Evolutionary conservation across 2,329 filamentous ascomycete species (phyloP), one percentile per base, ranked within the genome.

Genomic region (Aspergillus oerlinghausenensis): DNA sequence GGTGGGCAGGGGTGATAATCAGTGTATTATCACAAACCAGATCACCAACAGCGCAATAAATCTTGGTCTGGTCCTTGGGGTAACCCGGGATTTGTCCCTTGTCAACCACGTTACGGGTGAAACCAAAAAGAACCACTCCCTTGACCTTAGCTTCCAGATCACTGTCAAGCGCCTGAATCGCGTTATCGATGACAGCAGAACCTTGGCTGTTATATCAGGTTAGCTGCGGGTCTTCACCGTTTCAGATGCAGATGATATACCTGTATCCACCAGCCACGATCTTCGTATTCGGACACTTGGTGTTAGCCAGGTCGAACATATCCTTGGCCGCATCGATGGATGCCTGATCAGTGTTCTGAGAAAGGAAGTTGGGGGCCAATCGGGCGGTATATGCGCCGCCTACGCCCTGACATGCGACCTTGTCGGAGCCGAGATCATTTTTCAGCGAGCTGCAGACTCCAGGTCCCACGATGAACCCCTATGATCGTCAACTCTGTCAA

Each of bases 261-360:
- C 75, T 77, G 53, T 71, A 71, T 7, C 78, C 79, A 47, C 74
- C 78, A 1, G 76, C 73, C 0, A 79, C 67, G 26, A 80, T 72
- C 43, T 72, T 67, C 0, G 78, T 69, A 21, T 73, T 63, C 8
- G 78, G 78, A 54, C 79, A 81, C 60, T 78, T 78, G 9, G 64
- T 64, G 63, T 69, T 60, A 14, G 79, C 77, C 23, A 73, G 54
- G 3, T 69, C 63, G 63, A 80, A 76, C 35, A 78, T 71, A 4
- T 68, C 64, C 25, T 70, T 71, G 35, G 75, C 77, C 54, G 77
- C 77, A 1, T 67, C 54, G 55, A 81, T 79, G 32, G 60, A 60
- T 1, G 51, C 55, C 2, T 60, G 60, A 38, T 68, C 67, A 1
- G 77, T 77, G 42, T 77, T 76, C 1, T 65, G 59, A 3, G 74